Conservation (phyloP, 495 filamentous ascomycete genomes). For the Clohesyomyces aquaticus region DNA sequence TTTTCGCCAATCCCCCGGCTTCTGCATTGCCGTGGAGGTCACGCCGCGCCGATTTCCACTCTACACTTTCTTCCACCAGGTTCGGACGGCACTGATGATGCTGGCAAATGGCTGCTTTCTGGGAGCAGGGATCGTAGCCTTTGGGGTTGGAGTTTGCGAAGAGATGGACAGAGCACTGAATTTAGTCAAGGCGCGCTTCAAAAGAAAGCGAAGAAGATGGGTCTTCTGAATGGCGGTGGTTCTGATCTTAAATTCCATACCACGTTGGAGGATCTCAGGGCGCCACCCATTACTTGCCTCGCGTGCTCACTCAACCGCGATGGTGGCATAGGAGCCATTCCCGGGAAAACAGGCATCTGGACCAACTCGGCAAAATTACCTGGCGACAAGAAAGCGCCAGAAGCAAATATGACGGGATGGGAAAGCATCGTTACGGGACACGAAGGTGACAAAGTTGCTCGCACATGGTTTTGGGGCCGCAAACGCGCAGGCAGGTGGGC, state of each 20-base stretch:
- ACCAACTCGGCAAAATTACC: slow-evolving; percentile 66
- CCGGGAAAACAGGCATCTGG: slow-evolving; percentile 73
- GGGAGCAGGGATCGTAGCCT: slow-evolving; percentile 84
- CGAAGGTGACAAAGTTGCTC: slow-evolving; percentile 75
- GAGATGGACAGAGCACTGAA: slow-evolving; percentile 92
- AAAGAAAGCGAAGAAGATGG: slow-evolving; percentile 81
- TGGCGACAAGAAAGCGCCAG: slow-evolving; percentile 55
- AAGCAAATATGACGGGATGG: slow-evolving; percentile 82
- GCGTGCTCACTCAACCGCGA: slow-evolving; percentile 90
- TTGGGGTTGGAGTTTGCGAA: slow-evolving; percentile 92
- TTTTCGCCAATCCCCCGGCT: slow-evolving; percentile 83
- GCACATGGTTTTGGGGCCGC: slow-evolving; percentile 97
- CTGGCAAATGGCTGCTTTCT: slow-evolving; percentile 93
- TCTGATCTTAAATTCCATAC: slow-evolving; percentile 57
- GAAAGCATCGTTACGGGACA: slow-evolving; percentile 97
- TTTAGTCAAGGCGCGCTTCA: slow-evolving; percentile 84
- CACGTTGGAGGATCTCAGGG: slow-evolving; percentile 76
- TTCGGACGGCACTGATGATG: slow-evolving; percentile 83
- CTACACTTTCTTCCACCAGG: slow-evolving; percentile 81
- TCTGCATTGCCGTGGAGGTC: slow-evolving; percentile 81
- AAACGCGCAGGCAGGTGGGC: slow-evolving; percentile 92
- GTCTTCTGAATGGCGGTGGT: slow-evolving; percentile 59
- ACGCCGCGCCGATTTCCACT: slow-evolving; percentile 79
- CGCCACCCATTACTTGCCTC: slow-evolving; percentile 85
- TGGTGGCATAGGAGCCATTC: slow-evolving; percentile 81